These are phyloP conservation scores for Ochromonas danica DNA, from an alignment of 108 stramenopile species.

Conservation along the genomic window DNA sequence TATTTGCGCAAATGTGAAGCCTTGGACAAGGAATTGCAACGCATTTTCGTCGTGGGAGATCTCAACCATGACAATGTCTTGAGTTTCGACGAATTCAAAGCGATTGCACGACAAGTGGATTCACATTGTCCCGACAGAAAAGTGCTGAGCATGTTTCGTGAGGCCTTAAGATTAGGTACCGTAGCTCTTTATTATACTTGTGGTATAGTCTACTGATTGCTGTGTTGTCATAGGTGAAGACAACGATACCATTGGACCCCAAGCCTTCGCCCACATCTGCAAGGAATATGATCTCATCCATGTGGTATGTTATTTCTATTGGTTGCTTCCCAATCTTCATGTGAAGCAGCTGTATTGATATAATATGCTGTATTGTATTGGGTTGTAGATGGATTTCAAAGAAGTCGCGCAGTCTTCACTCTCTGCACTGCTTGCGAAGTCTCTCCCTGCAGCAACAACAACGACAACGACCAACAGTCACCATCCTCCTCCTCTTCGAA, in stretches of 20 bases:
- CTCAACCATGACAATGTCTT: conserved; percentile 56
- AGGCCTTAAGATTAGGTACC: too few species aligned
- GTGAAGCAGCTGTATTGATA: too few species aligned
- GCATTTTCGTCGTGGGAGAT: conserved; percentile 50
- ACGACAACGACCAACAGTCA: too few species aligned
- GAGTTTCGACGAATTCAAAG: conserved; percentile 49
- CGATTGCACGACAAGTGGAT: background rate
- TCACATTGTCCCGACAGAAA: conserved; percentile 45
- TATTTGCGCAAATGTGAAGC: background rate
- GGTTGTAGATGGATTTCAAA: too few species aligned
- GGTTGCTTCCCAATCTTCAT: too few species aligned
- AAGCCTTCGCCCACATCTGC: background rate
- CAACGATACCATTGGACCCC: background rate
- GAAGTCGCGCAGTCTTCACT: too few species aligned
- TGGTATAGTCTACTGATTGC: too few species aligned
- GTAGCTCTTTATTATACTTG: too few species aligned
- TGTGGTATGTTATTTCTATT: background rate
- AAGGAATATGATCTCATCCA: background rate
- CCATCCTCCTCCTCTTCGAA: too few species aligned
- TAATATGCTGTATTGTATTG: too few species aligned
- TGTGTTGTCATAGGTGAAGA: background rate
- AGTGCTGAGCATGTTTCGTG: conserved; percentile 55
- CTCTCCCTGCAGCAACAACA: too few species aligned
- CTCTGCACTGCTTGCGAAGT: too few species aligned
- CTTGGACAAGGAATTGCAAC: conserved; percentile 22